Evolutionary conservation across 1,284 basidiomycete species (phyloP), one percentile per base, ranked within the genome.

Genomic region (Paramarasmius palmivorus): DNA sequence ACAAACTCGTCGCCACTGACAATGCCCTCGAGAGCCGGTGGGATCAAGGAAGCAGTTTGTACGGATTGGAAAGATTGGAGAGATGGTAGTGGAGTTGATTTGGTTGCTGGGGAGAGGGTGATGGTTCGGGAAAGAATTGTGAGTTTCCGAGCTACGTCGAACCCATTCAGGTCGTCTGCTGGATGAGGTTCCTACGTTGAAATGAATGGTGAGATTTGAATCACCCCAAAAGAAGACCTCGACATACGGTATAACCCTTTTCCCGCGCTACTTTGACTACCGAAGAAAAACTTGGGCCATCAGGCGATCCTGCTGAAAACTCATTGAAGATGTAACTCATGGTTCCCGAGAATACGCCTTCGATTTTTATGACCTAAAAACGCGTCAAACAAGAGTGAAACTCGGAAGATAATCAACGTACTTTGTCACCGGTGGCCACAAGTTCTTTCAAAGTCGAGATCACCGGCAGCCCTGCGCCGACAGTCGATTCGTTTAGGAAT

Each of bases 301-400:
- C 79, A 22, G 76, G 71, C 20, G 73, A 73, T 0, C 82, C 82
- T 1, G 81, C 84, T 4, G 90, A 93, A 70, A 95, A 99, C 61
- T 95, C 88, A 75, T 99, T 99, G 81, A 99, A 99, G 73, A 99
- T 98, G 77, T 99, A 99, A 67, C 90, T 93, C 77, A 99, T 86
- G 0, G 96, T 99, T 3, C 96, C 96, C 7, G 91, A 94, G 70
- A 96, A 89, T 38, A 96, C 93, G 37, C 90, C 90, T 69, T 92
- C 90, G 58, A 92, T 89, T 73, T 88, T 91, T 57, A 75, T 73
- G 57, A 92, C 73, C 90, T 92, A 56, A 15, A 54, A 14, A 25
- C 32, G 56, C 34, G 17, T 14, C 9, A n/a, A 35, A 15, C 20
- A 41, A 14, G 39, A 37, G 17, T 46, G 2, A 50, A 40, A 49